phyloP scores from a whole-genome alignment of 2,329 filamentous ascomycete species.

The Massarina eburnea region DNA sequence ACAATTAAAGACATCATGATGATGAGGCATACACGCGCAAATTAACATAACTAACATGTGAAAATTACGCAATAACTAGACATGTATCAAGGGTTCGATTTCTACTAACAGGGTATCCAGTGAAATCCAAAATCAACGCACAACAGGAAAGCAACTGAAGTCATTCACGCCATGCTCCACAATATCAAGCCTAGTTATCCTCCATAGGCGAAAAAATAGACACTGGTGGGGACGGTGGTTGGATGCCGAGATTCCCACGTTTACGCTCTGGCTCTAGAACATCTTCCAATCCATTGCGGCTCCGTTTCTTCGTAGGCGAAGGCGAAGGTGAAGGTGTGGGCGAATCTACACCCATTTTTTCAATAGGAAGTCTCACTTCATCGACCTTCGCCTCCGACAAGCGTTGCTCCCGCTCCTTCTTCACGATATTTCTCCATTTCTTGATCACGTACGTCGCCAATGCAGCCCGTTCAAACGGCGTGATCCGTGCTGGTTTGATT shows the following conservation, averaged over 20 bases:
- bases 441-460: conserved; percentile 25
- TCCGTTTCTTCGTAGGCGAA: conserved; percentile 19
- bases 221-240: conserved; percentile 29
- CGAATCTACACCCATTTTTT: conserved; percentile 6
- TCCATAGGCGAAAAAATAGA: conserved; percentile 19
- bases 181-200: too few species aligned
- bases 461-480: conserved; percentile 30
- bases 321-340: conserved; percentile 2
- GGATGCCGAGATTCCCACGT: conserved; percentile 16
- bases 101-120: too few species aligned
- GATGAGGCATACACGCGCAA: too few species aligned
- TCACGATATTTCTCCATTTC: conserved; percentile 34
- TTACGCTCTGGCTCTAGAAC: conserved; percentile 20
- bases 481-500: conserved; percentile 25
- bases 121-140: too few species aligned
- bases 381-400: conserved; percentile 10
- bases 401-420: conserved; percentile 17
- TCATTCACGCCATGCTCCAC: too few species aligned
- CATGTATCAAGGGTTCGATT: too few species aligned
- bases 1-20: too few species aligned
- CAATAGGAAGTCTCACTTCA: background rate
- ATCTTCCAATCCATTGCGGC: conserved; percentile 14
- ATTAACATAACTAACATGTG: too few species aligned
- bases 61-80: too few species aligned
- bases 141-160: too few species aligned